Conservation (phyloP, 495 filamentous ascomycete species). For the Cairneyella variabilis region DNA sequence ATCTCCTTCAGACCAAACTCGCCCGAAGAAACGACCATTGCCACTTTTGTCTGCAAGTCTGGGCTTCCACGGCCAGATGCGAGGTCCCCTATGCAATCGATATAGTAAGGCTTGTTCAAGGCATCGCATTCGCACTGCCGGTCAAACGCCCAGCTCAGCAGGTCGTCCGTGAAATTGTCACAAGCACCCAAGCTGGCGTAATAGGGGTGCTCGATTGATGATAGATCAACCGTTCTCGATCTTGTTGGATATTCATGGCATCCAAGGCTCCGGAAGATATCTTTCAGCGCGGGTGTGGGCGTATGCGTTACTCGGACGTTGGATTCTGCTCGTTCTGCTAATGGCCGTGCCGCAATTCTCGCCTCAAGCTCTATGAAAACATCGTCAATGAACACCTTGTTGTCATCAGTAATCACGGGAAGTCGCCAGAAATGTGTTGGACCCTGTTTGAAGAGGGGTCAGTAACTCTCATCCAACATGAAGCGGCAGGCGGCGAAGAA, state of each 20-base stretch:
- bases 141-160: conserved; percentile 26
- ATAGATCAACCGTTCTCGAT: conserved; percentile 19
- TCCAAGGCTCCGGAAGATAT: conserved; percentile 24
- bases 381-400: conserved; percentile 23
- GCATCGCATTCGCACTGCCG: conserved; percentile 25
- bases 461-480: too few species aligned
- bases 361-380: conserved; percentile 16
- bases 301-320: background rate
- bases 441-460: conserved; percentile 8
- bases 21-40: conserved; percentile 21
- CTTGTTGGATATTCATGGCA: conserved; percentile 22
- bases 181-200: conserved; percentile 25
- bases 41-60: conserved; percentile 23
- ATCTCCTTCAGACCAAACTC: conserved; percentile 22
- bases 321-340: background rate
- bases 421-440: conserved; percentile 20
- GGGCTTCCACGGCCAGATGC: conserved; percentile 23
- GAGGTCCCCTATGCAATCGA: conserved; percentile 26
- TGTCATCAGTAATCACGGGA: conserved; percentile 13
- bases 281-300: conserved; percentile 17
- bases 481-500: too few species aligned
- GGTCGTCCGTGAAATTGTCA: conserved; percentile 23
- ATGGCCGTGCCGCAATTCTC: background rate
- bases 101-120: conserved; percentile 24
- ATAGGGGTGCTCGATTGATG: conserved; percentile 22